Base-by-base conservation (phyloP, 768 basidiomycete species). In the Epithele typhae region DNA sequence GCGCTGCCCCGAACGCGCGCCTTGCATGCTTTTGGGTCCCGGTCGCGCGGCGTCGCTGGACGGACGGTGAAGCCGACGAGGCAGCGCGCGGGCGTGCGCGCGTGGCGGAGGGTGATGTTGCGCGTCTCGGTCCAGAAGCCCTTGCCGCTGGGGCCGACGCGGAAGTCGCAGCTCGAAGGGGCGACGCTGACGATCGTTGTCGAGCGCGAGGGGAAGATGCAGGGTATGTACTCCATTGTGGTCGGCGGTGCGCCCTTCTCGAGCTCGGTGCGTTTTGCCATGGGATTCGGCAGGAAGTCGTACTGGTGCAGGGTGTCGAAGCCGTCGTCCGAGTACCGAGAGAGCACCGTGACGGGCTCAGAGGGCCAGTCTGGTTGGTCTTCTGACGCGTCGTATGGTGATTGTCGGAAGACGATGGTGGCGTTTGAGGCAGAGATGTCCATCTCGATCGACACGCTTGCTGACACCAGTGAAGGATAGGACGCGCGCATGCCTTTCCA, bases 111-210 rank as follows among this genome's bases (percentile, higher is more conserved):
- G 11, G 57, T 54, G 44, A 65, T 36, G 47, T 66, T 67, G 42
- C 61, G 59, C 25, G 67, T 68, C 56, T 65, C 60, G 22, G 64
- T 56, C 64, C 66, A 68, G 48, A 63, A 56, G n/a, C 67, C 67
- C 49, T 63, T 64, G 25, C 67, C 67, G 45, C 59, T 64, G 21
- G 52, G 52, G 14, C 64, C 58, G 5, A 61, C 53, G 10, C 48
- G 49, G 25, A 68, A 49, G 33, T 56, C 49, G 37, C 55, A 46
- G 50, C 53, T 59, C 3, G 66, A 68, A 0, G 67, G 66, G 8
- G 62, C 47, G 14, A 66, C 61, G 9, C 37, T 37, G 25, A 60
- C 41, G 12, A 51, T 47, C n/a, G 51, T 53, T 7, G 65, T 51
- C 22, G 52, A 55, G 9, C 40, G 45, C 24, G 57, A 47, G 0